These are phyloP conservation scores for Backusella australiensis DNA, from an alignment of 192 early-diverging fungal species.

Conservation along the genomic window DNA sequence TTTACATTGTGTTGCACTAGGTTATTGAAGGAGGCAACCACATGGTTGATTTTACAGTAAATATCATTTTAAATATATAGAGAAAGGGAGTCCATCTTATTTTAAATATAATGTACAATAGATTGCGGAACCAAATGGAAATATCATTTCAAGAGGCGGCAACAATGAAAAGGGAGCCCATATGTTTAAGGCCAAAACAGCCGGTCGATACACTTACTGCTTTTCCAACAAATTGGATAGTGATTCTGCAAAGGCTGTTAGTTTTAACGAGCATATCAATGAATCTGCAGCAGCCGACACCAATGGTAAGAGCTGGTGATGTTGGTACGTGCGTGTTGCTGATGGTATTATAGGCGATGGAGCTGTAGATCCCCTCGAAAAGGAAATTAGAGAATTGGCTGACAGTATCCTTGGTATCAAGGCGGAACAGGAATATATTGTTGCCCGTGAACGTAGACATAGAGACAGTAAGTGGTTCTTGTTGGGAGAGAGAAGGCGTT, in stretches of 20 bases:
- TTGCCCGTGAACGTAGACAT: constrained; percentile 58
- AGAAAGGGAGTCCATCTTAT: background rate
- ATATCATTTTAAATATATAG: background rate
- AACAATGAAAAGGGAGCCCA: constrained; percentile 44
- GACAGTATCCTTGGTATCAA: constrained; percentile 58
- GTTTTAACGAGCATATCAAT: constrained; percentile 54
- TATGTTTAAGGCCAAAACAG: constrained; percentile 39
- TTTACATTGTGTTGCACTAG: constrained; percentile 9
- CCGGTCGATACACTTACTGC: constrained; percentile 69
- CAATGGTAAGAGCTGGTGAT: constrained; percentile 11
- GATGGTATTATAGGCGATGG: constrained; percentile 15
- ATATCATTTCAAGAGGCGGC: constrained; percentile 29
- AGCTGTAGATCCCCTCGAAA: constrained; percentile 59
- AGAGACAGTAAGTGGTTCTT: constrained; percentile 57
- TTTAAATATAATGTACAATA: constrained; percentile 5
- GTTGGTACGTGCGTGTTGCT: background rate
- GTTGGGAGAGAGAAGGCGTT: background rate
- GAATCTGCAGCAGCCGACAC: constrained; percentile 32
- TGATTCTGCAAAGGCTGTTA: constrained; percentile 56
- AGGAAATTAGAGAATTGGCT: constrained; percentile 63
- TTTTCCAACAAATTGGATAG: constrained; percentile 71
- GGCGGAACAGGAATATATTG: constrained; percentile 72
- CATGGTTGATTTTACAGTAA: constrained; percentile 69
- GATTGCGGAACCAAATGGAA: constrained; percentile 46
- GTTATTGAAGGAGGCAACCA: constrained; percentile 63